Evolutionary conservation across 1,284 basidiomycete genomes (phyloP).

Genomic region (Cryptococcus jaspeensis): DNA sequence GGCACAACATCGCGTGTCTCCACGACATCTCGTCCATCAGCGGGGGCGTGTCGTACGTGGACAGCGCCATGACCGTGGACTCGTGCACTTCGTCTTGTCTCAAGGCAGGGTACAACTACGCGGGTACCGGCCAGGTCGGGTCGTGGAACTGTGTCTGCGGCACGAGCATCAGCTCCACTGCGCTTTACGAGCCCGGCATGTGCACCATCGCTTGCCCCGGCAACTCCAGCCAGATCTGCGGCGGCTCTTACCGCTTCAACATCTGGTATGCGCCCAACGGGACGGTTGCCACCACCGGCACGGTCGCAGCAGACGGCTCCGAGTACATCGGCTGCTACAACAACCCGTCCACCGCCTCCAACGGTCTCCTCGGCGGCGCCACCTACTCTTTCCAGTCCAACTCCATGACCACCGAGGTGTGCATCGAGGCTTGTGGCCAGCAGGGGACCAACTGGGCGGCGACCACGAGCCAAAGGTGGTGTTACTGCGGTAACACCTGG

Average conservation of each 20-base stretch:
- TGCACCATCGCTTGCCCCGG: constrained; percentile 40
- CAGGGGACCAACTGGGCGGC: constrained; percentile 17
- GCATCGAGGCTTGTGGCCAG: constrained; percentile 17
- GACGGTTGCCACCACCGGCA: constrained; percentile 4
- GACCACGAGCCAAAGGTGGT: constrained; percentile 16
- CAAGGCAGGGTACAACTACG: constrained; percentile 23
- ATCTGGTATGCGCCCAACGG: constrained; percentile 31
- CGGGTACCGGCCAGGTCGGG: constrained; percentile 17
- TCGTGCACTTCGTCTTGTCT: constrained; percentile 24
- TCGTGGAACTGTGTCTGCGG: constrained; percentile 27
- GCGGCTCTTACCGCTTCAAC: constrained; percentile 23
- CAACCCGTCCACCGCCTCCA: constrained; percentile 12
- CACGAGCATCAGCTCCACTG: constrained; percentile 15
- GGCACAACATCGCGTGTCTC: constrained; percentile 33
- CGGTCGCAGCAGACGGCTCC: constrained; percentile 10
- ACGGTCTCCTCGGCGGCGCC: constrained; percentile 16
- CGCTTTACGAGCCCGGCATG: constrained; percentile 21
- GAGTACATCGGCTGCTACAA: constrained; percentile 29
- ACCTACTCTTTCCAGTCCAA: constrained; percentile 24
- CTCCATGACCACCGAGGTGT: constrained; percentile 21
- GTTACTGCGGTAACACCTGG: constrained; percentile 25
- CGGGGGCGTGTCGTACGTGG: constrained; percentile 16
- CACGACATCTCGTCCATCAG: constrained; percentile 12
- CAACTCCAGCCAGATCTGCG: constrained; percentile 32
- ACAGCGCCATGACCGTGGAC: constrained; percentile 18